Base-by-base conservation (phyloP, 192 early-diverging fungal genomes). In the Obelidium mucronatum region DNA sequence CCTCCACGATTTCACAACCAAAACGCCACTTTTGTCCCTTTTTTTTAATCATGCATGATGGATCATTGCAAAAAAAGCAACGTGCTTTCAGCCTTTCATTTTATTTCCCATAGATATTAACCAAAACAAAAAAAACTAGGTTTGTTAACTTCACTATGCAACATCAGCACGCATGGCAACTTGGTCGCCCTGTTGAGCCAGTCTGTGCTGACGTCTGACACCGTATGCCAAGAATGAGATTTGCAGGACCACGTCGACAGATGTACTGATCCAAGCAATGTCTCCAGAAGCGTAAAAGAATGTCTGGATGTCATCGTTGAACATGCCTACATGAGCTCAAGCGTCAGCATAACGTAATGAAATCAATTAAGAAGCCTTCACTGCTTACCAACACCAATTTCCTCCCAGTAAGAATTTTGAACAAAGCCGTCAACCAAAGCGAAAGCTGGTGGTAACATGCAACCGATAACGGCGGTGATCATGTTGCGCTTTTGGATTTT, bases 371-470 rank as follows among this genome's bases (percentile, higher is more conserved):
- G 42, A 17, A 44, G 5, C 17, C 5, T 44, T 44, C 17, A 5
- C 5, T 11, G 17, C 6, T 11, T 17, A 44, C 42, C 42, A n/a
- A 67, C 66, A n/a, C 66, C 66, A 51, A 67, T 67, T 4, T 17
- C 15, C 15, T 6, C 66, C 66, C 66, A 67, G 48, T 67, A 67
- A 4, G 40, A 40, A 31, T 67, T 67, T 67, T 67, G 66, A 30
- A 67, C 48, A 31, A 67, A 67, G 24, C 24, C 8, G 44, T 67
- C 66, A 24, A 35, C 33, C 5, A 67, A n/a, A 31, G 26, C 22
- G 48, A 67, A 67, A 3, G 28, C 6, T 42, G 66, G 66, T 15
- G 66, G 40, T 13, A 67, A 51, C 40, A 4, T 28, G 15, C 40
- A 30, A 28, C 66, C 66, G 28, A 67, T 52, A 13, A 67, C 6